Conservation (phyloP, 768 basidiomycete genomes). For the Amanita pseudoporphyria region DNA sequence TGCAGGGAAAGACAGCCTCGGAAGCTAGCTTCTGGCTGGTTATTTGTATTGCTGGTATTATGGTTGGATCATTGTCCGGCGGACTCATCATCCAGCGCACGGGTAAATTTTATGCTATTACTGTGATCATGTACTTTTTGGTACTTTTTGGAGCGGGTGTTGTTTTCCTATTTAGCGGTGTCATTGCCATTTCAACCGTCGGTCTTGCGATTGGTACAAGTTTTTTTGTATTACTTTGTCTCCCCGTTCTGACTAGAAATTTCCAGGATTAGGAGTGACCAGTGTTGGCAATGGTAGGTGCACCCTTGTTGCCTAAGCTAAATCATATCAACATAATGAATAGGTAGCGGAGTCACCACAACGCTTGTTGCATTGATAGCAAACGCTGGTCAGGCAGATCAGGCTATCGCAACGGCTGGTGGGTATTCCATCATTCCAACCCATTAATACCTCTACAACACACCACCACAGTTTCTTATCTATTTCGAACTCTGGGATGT, state of each 20-base stretch:
- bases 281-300: constrained; percentile 31
- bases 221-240: neutral
- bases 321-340: neutral
- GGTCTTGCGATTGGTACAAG: constrained; percentile 33
- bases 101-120: constrained; percentile 46
- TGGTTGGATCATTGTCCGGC: constrained; percentile 38
- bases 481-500: constrained; percentile 55
- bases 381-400: constrained; percentile 50
- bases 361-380: constrained; percentile 53
- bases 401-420: constrained; percentile 61
- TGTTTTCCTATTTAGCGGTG: constrained; percentile 31
- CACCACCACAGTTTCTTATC: constrained; percentile 40
- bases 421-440: constrained; percentile 5
- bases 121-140: constrained; percentile 29
- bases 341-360: constrained; percentile 44
- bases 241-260: neutral
- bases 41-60: constrained; percentile 33
- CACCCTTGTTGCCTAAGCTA: neutral
- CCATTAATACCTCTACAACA: neutral
- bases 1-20: constrained; percentile 34
- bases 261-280: constrained; percentile 24
- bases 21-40: constrained; percentile 45
- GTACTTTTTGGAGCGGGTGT: constrained; percentile 29
- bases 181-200: constrained; percentile 23
- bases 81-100: constrained; percentile 50